Percentiles rank a stretch among this genome's conserved stretches.
Evolutionary conservation across 768 basidiomycete genomes (phyloP).

Genomic region (Mycena vulgaris): DNA sequence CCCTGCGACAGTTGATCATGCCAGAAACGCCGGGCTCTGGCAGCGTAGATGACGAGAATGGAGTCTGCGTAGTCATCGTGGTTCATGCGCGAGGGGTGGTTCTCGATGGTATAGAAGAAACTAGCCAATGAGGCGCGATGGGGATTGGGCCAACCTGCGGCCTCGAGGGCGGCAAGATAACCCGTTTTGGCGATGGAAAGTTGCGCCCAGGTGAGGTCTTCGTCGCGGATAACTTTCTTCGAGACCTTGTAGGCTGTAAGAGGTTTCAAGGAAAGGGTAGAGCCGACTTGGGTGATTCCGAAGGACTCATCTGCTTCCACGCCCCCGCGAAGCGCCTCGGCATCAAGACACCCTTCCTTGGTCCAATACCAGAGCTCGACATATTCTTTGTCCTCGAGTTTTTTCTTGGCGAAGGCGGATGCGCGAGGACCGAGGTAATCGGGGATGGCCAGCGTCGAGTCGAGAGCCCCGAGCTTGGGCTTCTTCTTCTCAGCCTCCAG

Average conservation of each 20-base stretch:
- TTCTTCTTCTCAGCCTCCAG: slow-evolving; percentile 1
- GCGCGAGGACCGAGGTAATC: slow-evolving; percentile 8
- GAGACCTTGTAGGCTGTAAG: slow-evolving; percentile 39
- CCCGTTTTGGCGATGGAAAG: slow-evolving; percentile 37
- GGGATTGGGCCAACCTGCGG: slow-evolving; percentile 20
- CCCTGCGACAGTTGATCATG: neutral
- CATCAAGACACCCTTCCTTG: slow-evolving; percentile 8
- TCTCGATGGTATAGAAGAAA: slow-evolving; percentile 36
- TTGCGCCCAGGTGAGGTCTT: slow-evolving; percentile 39
- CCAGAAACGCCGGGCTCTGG: neutral
- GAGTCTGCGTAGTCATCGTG: slow-evolving; percentile 14
- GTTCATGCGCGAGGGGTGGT: slow-evolving; percentile 6
- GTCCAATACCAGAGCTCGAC: slow-evolving; percentile 21
- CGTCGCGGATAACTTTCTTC: slow-evolving; percentile 22
- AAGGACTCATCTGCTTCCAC: slow-evolving; percentile 24
- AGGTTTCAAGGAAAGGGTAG: slow-evolving; percentile 29
- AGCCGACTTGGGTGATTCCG: slow-evolving; percentile 25
- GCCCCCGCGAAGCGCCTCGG: neutral
- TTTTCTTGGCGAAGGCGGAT: slow-evolving; percentile 10
- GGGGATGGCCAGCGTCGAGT: slow-evolving; percentile 4
- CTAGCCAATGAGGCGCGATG: slow-evolving; percentile 19
- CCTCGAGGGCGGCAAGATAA: slow-evolving; percentile 5
- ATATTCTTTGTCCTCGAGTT: neutral
- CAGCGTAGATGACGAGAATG: slow-evolving; percentile 5
- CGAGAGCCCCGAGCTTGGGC: slow-evolving; percentile 6